phyloP scores from a whole-genome alignment of 257 asterid species.

The Plantago elongata region DNA sequence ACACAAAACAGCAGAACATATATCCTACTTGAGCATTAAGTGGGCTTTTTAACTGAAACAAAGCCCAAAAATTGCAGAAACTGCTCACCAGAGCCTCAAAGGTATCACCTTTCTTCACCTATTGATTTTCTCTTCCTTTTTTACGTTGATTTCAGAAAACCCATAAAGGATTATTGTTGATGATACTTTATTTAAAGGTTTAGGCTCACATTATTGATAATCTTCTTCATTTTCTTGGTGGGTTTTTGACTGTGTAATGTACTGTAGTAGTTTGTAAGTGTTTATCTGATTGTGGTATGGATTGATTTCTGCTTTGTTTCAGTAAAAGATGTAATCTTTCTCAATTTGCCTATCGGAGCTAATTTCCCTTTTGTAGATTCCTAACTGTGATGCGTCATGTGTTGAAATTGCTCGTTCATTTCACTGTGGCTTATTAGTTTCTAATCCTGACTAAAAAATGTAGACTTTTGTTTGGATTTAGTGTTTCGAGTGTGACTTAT shows the following conservation, averaged over 20 bases:
- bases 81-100: conserved; percentile 3
- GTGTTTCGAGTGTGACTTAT: neutral
- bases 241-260: neutral
- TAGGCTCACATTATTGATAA: neutral
- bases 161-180: neutral
- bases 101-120: conserved; percentile 19
- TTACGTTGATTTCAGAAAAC: neutral
- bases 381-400: conserved; percentile 1
- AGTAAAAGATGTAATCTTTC: neutral
- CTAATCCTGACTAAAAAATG: conserved; percentile 10
- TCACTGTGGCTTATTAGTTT: neutral
- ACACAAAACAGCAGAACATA: neutral
- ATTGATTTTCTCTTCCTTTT: neutral
- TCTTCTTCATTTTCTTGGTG: neutral
- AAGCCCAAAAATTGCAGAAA: conserved; percentile 20
- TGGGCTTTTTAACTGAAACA: conserved; percentile 22
- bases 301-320: neutral
- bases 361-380: conserved; percentile 4
- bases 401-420: neutral
- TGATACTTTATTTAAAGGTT: conserved; percentile 5
- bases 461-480: conserved; percentile 6
- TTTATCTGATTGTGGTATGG: neutral
- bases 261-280: neutral
- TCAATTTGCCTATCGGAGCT: neutral
- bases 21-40: conserved; percentile 5